Evolutionary conservation across 2,329 filamentous ascomycete genomes (phyloP).

Genomic region (Paraphaeosphaeria minitans): DNA sequence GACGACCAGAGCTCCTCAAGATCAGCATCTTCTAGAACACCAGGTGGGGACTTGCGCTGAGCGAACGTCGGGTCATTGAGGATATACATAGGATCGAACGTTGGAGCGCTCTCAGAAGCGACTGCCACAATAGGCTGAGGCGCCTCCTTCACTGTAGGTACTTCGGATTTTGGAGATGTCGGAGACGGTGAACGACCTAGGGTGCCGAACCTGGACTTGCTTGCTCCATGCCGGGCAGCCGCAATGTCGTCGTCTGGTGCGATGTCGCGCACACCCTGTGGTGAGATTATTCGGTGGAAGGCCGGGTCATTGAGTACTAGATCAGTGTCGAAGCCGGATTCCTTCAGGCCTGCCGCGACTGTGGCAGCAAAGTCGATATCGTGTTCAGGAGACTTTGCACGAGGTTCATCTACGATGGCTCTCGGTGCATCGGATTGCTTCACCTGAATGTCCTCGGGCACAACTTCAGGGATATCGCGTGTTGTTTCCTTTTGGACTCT

Average conservation of each 20-base stretch:
- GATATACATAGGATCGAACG: conserved; percentile 44
- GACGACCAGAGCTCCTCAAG: conserved; percentile 43
- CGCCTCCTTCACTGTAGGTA: conserved; percentile 27
- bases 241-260: conserved; percentile 40
- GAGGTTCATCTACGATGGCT: conserved; percentile 15
- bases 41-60: conserved; percentile 39
- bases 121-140: conserved; percentile 43
- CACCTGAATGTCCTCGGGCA: not conserved
- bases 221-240: conserved; percentile 35
- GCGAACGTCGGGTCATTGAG: conserved; percentile 45
- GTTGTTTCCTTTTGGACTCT: conserved; percentile 7
- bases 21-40: conserved; percentile 43
- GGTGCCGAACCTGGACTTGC: conserved; percentile 37
- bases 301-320: conserved; percentile 51
- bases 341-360: conserved; percentile 52
- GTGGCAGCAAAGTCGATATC: conserved; percentile 56
- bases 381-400: conserved; percentile 30
- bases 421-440: not conserved
- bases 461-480: conserved; percentile 26
- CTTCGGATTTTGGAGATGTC: conserved; percentile 30
- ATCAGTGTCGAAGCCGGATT: conserved; percentile 54
- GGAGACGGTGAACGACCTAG: conserved; percentile 39
- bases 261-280: conserved; percentile 32
- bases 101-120: conserved; percentile 41
- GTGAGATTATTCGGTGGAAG: conserved; percentile 40